Evolutionary conservation across 768 basidiomycete species (phyloP), one percentile per base, ranked within the genome.

Genomic region (Pleurotus pulmonarius): DNA sequence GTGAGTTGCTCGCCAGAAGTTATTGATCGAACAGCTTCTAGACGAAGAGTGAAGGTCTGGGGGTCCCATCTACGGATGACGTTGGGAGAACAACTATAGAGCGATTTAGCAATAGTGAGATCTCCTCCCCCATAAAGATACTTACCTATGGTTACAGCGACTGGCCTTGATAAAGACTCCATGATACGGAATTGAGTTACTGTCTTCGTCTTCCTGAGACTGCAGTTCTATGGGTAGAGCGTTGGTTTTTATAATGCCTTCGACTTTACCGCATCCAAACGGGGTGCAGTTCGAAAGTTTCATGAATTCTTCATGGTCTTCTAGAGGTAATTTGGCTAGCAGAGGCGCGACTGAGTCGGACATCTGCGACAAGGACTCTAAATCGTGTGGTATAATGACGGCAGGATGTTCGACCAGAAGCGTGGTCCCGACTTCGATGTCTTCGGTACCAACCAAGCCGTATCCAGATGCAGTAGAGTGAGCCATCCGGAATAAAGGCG

Each of bases 131-230:
- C 6, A 45, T n/a, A 41, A 9, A 46, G 47, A 18, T 5, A 18
- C 67, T 48, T 47, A 76, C 76, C 75, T 76, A 58, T 78, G 76
- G 51, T 77, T 75, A 38, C 72, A 74, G 9, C 69, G 60, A 46
- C 73, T 72, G 1, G 67, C 64, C 43, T 70, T 63, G 22, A 74
- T 58, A 47, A 77, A 78, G 1, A 78, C 48, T 2, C 60, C 75
- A 2, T 70, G 66, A 56, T 77, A 70, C 3, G 63, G 65, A 2
- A 64, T 47, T n/a, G 70, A 55, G 49, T 70, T 68, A 2, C 65
- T 60, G 44, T 63, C 56, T 0, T 60, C 54, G 2, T 56, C 59
- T 13, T 60, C 60, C 12, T 70, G 67, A 22, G 69, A 64, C 15
- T 62, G 34, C 1, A 77, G 64, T 18, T 65, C 55, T 7, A 77